Conservation (phyloP, 192 early-diverging fungal species). For the Borealophlyctis nickersoniae region DNA sequence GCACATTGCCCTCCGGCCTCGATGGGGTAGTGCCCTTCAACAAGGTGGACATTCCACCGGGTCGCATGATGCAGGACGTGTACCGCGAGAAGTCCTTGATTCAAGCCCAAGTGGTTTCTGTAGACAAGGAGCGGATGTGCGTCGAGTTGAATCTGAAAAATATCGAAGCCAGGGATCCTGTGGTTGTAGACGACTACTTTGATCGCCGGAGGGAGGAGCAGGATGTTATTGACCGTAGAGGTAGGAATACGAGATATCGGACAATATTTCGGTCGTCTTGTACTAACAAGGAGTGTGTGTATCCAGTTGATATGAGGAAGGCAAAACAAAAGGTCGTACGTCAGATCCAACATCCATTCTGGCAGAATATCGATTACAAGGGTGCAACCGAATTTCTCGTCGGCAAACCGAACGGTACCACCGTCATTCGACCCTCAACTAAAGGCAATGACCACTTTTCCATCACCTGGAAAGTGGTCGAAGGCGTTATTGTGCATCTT, state of each 20-base stretch:
- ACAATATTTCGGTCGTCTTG: background rate
- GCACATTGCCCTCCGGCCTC: conserved; percentile 72
- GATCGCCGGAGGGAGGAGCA: conserved; percentile 44
- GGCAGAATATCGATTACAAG: conserved; percentile 67
- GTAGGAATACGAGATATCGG: too few relatives aligned
- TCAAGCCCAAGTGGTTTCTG: conserved; percentile 70
- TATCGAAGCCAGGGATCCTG: conserved; percentile 50
- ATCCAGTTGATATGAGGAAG: conserved; percentile 18
- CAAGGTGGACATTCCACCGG: conserved; percentile 18
- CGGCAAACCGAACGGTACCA: conserved; percentile 63
- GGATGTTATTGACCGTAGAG: too few relatives aligned
- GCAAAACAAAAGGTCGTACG: conserved; percentile 48
- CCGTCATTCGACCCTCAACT: conserved; percentile 88
- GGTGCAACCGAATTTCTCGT: conserved; percentile 74
- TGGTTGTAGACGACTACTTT: conserved; percentile 59
- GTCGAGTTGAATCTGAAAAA: conserved; percentile 73
- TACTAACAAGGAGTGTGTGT: background rate
- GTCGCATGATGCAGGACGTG: too few relatives aligned
- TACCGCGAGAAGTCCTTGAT: conserved; percentile 68
- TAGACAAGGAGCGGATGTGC: conserved; percentile 74
- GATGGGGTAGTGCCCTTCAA: conserved; percentile 70
- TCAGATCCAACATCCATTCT: conserved; percentile 80
- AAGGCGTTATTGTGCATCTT: conserved; percentile 84
- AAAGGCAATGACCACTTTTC: conserved; percentile 84
- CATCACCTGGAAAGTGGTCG: conserved; percentile 90